Conservation (phyloP, 352 stramenopile genomes). For the Phytophthora sojae region DNA sequence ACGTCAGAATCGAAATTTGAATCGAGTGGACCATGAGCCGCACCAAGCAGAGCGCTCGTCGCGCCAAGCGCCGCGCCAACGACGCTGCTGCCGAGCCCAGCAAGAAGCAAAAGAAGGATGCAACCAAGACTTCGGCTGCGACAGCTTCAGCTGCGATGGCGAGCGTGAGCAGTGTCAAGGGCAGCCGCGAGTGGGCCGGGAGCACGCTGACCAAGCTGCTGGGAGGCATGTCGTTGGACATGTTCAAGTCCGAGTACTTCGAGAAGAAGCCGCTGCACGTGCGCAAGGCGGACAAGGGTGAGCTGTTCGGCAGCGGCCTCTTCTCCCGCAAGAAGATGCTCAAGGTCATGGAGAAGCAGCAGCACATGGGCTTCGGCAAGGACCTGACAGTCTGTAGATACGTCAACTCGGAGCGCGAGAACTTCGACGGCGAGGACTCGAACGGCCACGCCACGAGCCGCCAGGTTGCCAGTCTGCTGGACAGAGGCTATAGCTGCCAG, state of each 20-base stretch:
- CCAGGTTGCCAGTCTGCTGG: slow-evolving; percentile 67
- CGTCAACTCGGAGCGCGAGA: slow-evolving; percentile 67
- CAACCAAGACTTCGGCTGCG: slow-evolving; percentile 7
- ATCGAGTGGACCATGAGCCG: slow-evolving; percentile 52
- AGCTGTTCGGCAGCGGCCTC: slow-evolving; percentile 62
- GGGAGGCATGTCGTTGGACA: slow-evolving; percentile 64
- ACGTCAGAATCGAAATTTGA: slow-evolving; percentile 4
- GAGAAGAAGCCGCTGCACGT: slow-evolving; percentile 88
- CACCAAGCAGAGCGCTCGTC: slow-evolving; percentile 52
- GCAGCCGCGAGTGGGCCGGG: slow-evolving; percentile 35
- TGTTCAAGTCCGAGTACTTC: slow-evolving; percentile 80
- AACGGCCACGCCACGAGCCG: slow-evolving; percentile 57
- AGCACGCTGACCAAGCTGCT: slow-evolving; percentile 58
- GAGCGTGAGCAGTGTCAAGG: slow-evolving; percentile 5
- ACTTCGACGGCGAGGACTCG: slow-evolving; percentile 69
- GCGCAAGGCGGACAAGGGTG: slow-evolving; percentile 52
- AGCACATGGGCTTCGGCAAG: slow-evolving; percentile 59
- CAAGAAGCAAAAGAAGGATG: slow-evolving; percentile 53
- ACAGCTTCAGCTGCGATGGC: slow-evolving; percentile 1
- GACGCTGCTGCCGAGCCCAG: slow-evolving; percentile 24
- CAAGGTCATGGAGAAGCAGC: slow-evolving; percentile 62
- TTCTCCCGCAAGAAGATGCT: slow-evolving; percentile 81
- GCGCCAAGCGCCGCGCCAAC: slow-evolving; percentile 51
- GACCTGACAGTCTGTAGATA: slow-evolving; percentile 86
- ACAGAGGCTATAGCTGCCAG: slow-evolving; percentile 84